Conservation (phyloP, 495 filamentous ascomycete species). For the Hyaloscypha variabilis region DNA sequence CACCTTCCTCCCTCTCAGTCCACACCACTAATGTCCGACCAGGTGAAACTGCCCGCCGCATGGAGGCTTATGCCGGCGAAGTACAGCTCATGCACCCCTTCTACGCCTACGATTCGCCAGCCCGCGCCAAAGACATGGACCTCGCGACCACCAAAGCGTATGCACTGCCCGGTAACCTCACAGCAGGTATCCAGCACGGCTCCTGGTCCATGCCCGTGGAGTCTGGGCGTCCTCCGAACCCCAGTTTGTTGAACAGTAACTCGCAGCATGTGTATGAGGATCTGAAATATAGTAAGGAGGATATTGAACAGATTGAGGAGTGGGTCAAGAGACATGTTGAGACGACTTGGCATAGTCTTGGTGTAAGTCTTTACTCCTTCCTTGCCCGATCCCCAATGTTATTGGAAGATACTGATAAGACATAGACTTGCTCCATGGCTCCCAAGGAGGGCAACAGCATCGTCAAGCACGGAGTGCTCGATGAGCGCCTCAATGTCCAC, state of each 20-base stretch:
- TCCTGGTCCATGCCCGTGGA: slow-evolving; percentile 47
- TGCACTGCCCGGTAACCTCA: slow-evolving; percentile 72
- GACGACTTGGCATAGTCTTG: slow-evolving; percentile 75
- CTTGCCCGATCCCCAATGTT: too few species aligned
- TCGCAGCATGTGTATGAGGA: slow-evolving; percentile 59
- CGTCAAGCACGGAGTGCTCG: slow-evolving; percentile 78
- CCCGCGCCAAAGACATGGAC: slow-evolving; percentile 72
- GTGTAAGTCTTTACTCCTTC: slow-evolving; percentile 38
- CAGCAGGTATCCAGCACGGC: slow-evolving; percentile 61
- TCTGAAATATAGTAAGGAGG: slow-evolving; percentile 66
- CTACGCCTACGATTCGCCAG: slow-evolving; percentile 68
- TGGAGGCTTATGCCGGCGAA: slow-evolving; percentile 79
- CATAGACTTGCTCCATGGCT: slow-evolving; percentile 79
- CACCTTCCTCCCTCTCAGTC: background rate
- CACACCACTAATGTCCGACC: background rate
- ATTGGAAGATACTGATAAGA: slow-evolving; percentile 26
- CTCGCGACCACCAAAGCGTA: slow-evolving; percentile 74
- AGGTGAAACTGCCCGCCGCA: slow-evolving; percentile 71
- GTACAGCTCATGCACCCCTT: slow-evolving; percentile 60
- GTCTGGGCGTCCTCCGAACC: slow-evolving; percentile 47
- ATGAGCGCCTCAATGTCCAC: slow-evolving; percentile 79
- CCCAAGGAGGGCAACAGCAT: slow-evolving; percentile 78
- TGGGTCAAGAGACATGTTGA: slow-evolving; percentile 79
- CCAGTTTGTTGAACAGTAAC: slow-evolving; percentile 51
- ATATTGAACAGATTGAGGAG: slow-evolving; percentile 72